These are phyloP conservation scores for Pseudonectria foliicola DNA, from an alignment of 2,329 filamentous ascomycete genomes.

Conservation along the genomic window DNA sequence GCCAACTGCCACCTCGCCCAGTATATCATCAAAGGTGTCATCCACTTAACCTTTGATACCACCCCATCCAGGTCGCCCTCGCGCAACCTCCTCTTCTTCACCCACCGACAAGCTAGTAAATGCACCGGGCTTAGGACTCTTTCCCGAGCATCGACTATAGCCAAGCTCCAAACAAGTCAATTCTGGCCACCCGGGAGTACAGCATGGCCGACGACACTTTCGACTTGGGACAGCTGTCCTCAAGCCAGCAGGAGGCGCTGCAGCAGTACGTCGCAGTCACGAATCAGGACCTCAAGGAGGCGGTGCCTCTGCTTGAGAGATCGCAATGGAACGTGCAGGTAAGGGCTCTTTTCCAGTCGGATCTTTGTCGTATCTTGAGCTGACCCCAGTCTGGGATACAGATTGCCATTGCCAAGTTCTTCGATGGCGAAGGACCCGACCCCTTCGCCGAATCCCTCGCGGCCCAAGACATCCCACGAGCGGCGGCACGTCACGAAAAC, in stretches of 20 bases:
- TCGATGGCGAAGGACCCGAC: conserved; percentile 87
- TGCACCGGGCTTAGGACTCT: too few relatives aligned
- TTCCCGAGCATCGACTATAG: too few relatives aligned
- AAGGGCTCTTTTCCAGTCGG: conserved; percentile 4
- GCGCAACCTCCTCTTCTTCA: too few relatives aligned
- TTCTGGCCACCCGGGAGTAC: conserved; percentile 2
- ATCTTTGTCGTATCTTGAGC: conserved; percentile 2
- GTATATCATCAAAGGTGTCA: too few relatives aligned
- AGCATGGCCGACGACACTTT: conserved; percentile 28
- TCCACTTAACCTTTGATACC: too few relatives aligned
- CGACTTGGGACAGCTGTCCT: conserved; percentile 63
- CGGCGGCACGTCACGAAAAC: conserved; percentile 63
- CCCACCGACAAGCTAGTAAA: too few relatives aligned
- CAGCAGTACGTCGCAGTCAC: conserved; percentile 87
- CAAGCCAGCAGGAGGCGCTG: conserved; percentile 73
- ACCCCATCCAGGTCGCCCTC: too few relatives aligned
- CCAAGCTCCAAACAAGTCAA: too few relatives aligned
- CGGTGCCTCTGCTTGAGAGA: conserved; percentile 69
- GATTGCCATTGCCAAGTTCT: conserved; percentile 96
- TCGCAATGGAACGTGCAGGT: conserved; percentile 97
- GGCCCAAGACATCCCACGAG: conserved; percentile 54
- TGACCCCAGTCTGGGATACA: conserved; percentile 30
- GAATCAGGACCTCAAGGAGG: conserved; percentile 68
- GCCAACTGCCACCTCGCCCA: too few relatives aligned
- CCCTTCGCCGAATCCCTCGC: conserved; percentile 69